Evolutionary conservation across 2,329 filamentous ascomycete genomes (phyloP).

Genomic region (Scedosporium minutisporum): DNA sequence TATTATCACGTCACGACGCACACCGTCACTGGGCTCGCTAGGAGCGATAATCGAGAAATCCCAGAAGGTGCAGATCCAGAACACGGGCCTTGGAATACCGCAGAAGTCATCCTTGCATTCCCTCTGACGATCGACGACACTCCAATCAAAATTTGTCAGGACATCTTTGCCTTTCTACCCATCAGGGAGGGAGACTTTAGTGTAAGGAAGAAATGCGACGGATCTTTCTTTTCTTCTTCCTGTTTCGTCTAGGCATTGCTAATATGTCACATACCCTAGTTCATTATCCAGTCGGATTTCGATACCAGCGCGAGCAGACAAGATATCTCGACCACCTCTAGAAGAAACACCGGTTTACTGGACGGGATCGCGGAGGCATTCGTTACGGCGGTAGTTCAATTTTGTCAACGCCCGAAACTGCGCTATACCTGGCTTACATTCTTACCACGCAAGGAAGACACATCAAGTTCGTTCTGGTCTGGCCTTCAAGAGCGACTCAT

Average conservation of each 20-base stretch:
- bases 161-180: background rate
- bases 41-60: background rate
- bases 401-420: background rate
- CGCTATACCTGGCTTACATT: background rate
- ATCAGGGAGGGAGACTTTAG: background rate
- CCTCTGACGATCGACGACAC: background rate
- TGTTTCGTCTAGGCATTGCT: background rate
- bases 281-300: conserved; percentile 41
- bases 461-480: background rate
- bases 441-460: background rate
- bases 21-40: background rate
- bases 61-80: background rate
- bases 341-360: conserved; percentile 26
- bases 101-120: background rate
- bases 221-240: background rate
- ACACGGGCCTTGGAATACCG: background rate
- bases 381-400: background rate
- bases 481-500: background rate
- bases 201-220: background rate
- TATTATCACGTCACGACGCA: too few relatives aligned
- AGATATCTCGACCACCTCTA: conserved; percentile 26
- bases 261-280: conserved; percentile 23
- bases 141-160: background rate
- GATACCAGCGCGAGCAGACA: conserved; percentile 35
- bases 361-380: background rate